Base-by-base conservation (phyloP, 129 eudicot species). In the Chrysanthemum makinoi region DNA sequence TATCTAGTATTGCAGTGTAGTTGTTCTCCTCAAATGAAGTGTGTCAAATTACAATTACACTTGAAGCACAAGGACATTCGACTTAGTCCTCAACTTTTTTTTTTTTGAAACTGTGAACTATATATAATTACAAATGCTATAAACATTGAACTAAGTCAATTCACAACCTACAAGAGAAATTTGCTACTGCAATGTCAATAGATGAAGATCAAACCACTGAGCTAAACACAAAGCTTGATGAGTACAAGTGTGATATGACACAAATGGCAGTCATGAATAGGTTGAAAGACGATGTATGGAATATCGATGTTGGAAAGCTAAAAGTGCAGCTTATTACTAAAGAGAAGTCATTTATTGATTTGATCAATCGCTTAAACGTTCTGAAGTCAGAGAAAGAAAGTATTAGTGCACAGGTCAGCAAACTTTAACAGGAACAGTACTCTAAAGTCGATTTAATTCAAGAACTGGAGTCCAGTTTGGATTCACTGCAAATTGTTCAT, bases 381-480 rank as follows among this genome's bases (percentile, higher is more conserved):
- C 67, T 82, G 43, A 70, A 78, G 85, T 74, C 73, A 6, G 88
- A 90, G 81, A 90, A 81, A 84, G 93, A 84, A 47, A 86, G 55
- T 56, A 14, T 74, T 5, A 59, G 50, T 12, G 87, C 96, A 22
- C 79, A 81, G 73, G 33, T 86, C 30, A 91, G 86, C 24, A 77
- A 77, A 11, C 84, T 89, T 20, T 18, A n/a, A 52, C 87, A 88
- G 9, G 90, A 85, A 30, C 16, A 76, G 60, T 28, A 77, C 54
- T 55, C 46, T 66, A 66, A 74, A 15, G 84, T 79, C 11, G 70
- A 67, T 54, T 55, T 85, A 28, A 81, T 87, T 43, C 67, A 10
- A 58, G 74, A 78, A 73, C 60, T 86, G 85, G 78, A 89, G 65
- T 60, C 33, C 16, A 72, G 54, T 69, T 44, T 83, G 72, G 14